Base-by-base conservation (phyloP, 306 rosid species). In the Inga leiocalycina region DNA sequence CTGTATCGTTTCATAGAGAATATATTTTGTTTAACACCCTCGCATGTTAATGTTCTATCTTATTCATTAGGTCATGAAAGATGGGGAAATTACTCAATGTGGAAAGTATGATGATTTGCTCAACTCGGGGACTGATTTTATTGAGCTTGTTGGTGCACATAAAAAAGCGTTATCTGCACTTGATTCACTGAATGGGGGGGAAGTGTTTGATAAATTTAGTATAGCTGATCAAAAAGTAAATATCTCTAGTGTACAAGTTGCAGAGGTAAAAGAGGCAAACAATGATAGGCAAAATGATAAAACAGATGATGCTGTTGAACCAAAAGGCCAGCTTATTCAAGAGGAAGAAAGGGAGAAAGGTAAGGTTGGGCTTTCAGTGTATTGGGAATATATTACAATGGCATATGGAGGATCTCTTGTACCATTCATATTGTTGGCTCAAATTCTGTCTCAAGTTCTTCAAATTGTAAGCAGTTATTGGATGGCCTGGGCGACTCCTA, bases 301-400 rank as follows among this genome's bases (percentile, higher is more conserved):
- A 88, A 61, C 46, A 65, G 90, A 85, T 45, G 84, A 74, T 56
- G 73, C 12, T 57, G 85, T 48, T 27, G 85, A 81, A 75, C 82
- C 88, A 44, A 71, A 86, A 83, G 93, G 92, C 56, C 95, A 93
- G 67, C 91, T 95, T 83, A 92, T 95, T 83, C 93, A 92, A 84
- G 97, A 92, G 78, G 97, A 95, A 89, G 98, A 93, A 86, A 91
- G 98, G 82, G 98, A 86, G 88, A 93, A 92, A 84, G 98, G 97
- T 52, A 87, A 9, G 74, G 98, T 93, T 79, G 93, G 93, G 51
- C 71, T 93, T 81, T 62, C 87, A 4, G 95, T 93, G 3, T 92
- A 91, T 69, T 91, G 97, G 98, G 88, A 91, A 48, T 93, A 89
- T 76, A 83, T 93, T 72, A 91, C 90, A 27, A 86, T 89, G 44